Conservation (phyloP, 2,329 filamentous ascomycete species). For the Talaromyces sp. region DNA sequence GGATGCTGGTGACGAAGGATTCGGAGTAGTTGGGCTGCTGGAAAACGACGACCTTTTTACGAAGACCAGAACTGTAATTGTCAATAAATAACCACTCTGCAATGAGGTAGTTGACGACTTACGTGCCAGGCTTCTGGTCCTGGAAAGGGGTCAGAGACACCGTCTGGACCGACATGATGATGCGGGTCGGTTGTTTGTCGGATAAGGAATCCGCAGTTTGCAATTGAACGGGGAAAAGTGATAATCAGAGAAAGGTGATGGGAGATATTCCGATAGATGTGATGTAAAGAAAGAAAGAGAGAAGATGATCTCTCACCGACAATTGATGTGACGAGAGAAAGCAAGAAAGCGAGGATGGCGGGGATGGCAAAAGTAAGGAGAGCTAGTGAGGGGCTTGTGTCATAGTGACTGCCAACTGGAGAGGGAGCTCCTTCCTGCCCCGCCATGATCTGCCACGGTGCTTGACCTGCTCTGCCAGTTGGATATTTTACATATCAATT, state of each 20-base stretch:
- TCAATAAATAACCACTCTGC: not conserved
- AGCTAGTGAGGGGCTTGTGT: constrained; percentile 12
- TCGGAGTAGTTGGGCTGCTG: constrained; percentile 94
- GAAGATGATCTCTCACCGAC: not conserved
- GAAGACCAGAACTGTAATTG: constrained; percentile 78
- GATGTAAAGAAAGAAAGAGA: not conserved
- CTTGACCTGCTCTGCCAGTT: not conserved
- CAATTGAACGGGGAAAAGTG: not conserved
- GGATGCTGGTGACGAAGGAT: constrained; percentile 88
- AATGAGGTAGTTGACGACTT: constrained; percentile 52
- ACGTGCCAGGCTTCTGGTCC: constrained; percentile 99
- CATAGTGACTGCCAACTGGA: constrained; percentile 8
- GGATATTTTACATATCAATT: not conserved
- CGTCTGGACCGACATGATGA: constrained; percentile 69
- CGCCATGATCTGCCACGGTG: constrained; percentile 2
- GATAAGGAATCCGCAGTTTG: constrained; percentile 1
- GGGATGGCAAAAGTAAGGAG: constrained; percentile 5
- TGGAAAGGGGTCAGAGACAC: constrained; percentile 82
- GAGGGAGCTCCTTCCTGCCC: constrained; percentile 4
- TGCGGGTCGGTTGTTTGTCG: not conserved
- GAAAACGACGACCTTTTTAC: constrained; percentile 98
- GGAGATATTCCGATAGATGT: not conserved
- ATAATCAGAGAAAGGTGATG: not conserved
- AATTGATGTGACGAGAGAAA: not conserved
- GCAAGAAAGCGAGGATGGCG: not conserved